Evolutionary conservation across 1,284 basidiomycete genomes (phyloP), one percentile per base, ranked within the genome.

Genomic region (Melampsora americana): DNA sequence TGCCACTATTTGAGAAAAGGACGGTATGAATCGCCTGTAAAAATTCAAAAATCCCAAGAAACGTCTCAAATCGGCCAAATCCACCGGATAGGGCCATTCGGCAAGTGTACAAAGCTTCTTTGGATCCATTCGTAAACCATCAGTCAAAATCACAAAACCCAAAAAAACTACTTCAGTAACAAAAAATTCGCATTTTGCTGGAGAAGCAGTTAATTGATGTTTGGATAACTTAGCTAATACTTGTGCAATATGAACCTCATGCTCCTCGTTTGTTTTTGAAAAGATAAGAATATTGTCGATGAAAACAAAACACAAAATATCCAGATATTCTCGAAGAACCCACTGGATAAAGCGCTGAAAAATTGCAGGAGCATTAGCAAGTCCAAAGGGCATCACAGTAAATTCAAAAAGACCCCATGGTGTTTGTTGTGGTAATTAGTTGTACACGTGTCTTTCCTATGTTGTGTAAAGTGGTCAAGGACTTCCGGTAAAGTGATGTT

Each of bases 241-340:
- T 1, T 42, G 35, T 20, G 39, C 12, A 2, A 69, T 3, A 35
- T 69, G n/a, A 26, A n/a, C 14, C 50, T 77, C 3, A 65, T 69
- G 67, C 18, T 69, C n/a, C 9, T 86, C 84, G 35, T 82, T 83
- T 14, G 83, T 84, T 0, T 84, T 81, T 5, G 86, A 85, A 59
- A 81, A 83, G 11, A 85, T 80, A 28, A 84, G 79, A 67, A 84
- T 80, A 78, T 84, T 68, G 82, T 81, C 79, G 14, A 85, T 77
- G 76, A 83, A 83, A 48, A 82, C 72, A 26, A 83, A 71, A 6
- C 82, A 78, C 59, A 72, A 79, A 3, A 74, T 44, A 69, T 83
- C 81, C 1, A 83, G 71, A 23, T 81, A 59, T 68, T 82, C 80
- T 0, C 76, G 46, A 53, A 84, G 79, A 26, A 72, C 62, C n/a